These are phyloP conservation scores for Kwoniella sp. DNA, from an alignment of 768 basidiomycete genomes.

Conservation along the genomic window DNA sequence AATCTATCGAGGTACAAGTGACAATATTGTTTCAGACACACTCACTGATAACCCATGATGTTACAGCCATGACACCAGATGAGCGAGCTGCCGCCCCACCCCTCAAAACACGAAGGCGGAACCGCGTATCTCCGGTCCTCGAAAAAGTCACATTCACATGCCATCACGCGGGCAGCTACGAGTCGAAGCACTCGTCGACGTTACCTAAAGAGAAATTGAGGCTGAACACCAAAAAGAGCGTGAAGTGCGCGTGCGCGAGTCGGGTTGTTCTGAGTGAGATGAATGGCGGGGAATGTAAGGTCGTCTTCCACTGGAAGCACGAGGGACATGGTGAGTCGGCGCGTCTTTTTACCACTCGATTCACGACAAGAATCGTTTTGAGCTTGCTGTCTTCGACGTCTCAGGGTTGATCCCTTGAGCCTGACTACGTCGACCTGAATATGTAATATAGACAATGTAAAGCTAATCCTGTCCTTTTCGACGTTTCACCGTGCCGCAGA, in stretches of 20 bases:
- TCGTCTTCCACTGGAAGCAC: slow-evolving; percentile 46
- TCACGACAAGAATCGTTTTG: too few relatives aligned
- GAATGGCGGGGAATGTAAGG: slow-evolving; percentile 38
- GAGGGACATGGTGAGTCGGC: slow-evolving; percentile 49
- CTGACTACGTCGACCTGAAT: too few relatives aligned
- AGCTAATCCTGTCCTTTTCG: background rate
- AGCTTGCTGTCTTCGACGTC: too few relatives aligned
- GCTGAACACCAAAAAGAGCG: slow-evolving; percentile 49
- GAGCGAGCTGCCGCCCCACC: slow-evolving; percentile 36
- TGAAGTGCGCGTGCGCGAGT: slow-evolving; percentile 45
- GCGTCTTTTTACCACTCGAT: background rate
- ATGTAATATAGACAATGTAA: too few relatives aligned
- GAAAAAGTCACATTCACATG: slow-evolving; percentile 53
- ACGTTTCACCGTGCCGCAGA: slow-evolving; percentile 20
- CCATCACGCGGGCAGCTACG: slow-evolving; percentile 49
- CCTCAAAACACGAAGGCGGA: slow-evolving; percentile 40
- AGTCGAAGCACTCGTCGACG: slow-evolving; percentile 34
- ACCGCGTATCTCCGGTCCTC: slow-evolving; percentile 34
- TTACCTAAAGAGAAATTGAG: slow-evolving; percentile 39
- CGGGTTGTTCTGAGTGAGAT: slow-evolving; percentile 43
- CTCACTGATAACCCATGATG: too few relatives aligned
- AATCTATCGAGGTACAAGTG: too few relatives aligned
- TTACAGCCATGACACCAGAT: slow-evolving; percentile 40
- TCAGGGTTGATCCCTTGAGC: too few relatives aligned
- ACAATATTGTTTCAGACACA: too few relatives aligned